Base-by-base conservation (phyloP, 2,329 filamentous ascomycete genomes). In the Cladobotryum mycophilum region DNA sequence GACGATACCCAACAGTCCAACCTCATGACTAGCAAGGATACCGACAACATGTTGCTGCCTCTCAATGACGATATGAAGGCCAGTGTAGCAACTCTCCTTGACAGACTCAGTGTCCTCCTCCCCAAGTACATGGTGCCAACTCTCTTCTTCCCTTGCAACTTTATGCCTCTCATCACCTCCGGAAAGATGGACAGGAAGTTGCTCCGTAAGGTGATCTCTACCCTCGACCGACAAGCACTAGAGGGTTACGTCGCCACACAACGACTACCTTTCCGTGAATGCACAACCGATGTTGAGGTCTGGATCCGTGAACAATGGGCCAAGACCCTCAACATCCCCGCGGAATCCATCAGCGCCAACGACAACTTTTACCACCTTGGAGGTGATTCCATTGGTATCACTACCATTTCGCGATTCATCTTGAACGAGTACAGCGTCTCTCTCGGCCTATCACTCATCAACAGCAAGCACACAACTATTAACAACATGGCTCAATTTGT, bases 341-440 rank as follows among this genome's bases (percentile, higher is more conserved):
- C 20, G 12, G 46, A 44, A 4, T 44, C 41, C 13, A 58, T 58
- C 13, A 45, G 56, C n/a, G 42, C 43, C 4, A 50, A 58, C 20
- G 56, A 58, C 36, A 46, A 48, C 38, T 56, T 58, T 41, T 52
- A 51, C n/a, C 49, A 44, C 13, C 48, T 58, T 22, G 56, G 54
- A 3, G 56, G 56, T 9, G 52, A 58, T 38, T 58, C 56, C 2
- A 57, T 57, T 7, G 44, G 48, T 34, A 48, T 48, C 12, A 53
- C 33, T 38, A 15, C 14, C 46, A n/a, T 52, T 52, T 47, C 45
- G 37, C 12, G 46, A 49, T 33, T 48, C 22, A 49, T 55, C 13
- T 34, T 46, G 5, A 41, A 56, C 5, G 44, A 57, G 18, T 48
- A 53, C n/a, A 44, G 48, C 5, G 52, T 58, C 11, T 43, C 52